Evolutionary conservation across 1,284 basidiomycete species (phyloP), one percentile per base, ranked within the genome.

Genomic region (Sporisorium exsertum): DNA sequence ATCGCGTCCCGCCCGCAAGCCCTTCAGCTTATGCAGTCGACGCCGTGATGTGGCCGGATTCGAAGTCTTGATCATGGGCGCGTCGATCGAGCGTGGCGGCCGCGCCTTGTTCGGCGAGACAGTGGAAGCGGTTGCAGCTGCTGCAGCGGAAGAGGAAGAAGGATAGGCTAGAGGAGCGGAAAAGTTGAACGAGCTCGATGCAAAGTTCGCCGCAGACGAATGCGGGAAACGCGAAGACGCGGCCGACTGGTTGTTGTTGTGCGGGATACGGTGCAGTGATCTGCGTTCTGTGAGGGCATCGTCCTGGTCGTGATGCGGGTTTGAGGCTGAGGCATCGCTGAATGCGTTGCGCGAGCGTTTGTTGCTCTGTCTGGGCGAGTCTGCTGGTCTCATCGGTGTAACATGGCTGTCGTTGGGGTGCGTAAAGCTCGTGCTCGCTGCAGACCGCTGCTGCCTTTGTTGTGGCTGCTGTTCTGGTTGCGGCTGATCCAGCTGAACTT

Each of bases 1-100:
- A 9, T 70, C 72, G 8, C 62, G 29, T 18, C 72, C 72, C 0
- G 72, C 46, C 20, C 72, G 67, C 12, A 75, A 49, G 16, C 72
- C 72, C 45, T 65, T 66, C 12, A 71, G 33, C 35, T 57, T 54
- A 3, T 64, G 59, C 15, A 75, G 27, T 1, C 59, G 51, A 24
- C 72, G 62, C 13, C 60, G 64, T 16, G 54, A 56, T 0, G 63
- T 47, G 9, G 72, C 43, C 1, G 66, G 55, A 20, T 60, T 71
- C 18, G 67, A 70, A 4, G 64, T 75, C 24, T 66, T 70, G 59
- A 71, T 71, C 27, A 67, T 45, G 9, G 52, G 13, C 15, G 45
- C 26, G 12, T 55, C 51, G 22, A 24, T 8, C 3, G 37, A 3
- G 29, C 53, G 54, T 18, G 40, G 8, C 1, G 45, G 9, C 26